Percentiles rank a stretch among this genome's conserved stretches.
Conservation (phyloP, 345 rosid species). For the Brassica carinata region DNA sequence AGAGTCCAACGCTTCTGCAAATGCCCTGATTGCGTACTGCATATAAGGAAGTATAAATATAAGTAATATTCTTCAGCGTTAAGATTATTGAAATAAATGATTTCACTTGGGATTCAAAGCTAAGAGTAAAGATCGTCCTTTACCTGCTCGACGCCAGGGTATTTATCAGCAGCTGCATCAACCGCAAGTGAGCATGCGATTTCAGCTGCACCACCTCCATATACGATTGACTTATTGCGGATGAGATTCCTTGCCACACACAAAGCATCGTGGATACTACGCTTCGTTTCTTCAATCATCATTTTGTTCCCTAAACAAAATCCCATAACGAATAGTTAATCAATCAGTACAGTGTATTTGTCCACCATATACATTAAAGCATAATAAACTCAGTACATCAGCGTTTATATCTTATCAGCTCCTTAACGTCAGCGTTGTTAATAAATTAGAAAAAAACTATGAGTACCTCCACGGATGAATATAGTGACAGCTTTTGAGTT, state of each 20-base stretch:
- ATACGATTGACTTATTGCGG: slow-evolving; percentile 84
- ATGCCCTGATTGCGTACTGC: slow-evolving; percentile 93
- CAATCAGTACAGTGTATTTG: neutral
- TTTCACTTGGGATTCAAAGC: neutral
- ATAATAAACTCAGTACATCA: neutral
- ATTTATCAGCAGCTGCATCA: slow-evolving; percentile 82
- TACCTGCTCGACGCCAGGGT: slow-evolving; percentile 93
- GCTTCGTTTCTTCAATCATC: slow-evolving; percentile 98
- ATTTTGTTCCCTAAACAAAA: slow-evolving; percentile 71
- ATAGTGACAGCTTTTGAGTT: slow-evolving; percentile 67
- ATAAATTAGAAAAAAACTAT: neutral
- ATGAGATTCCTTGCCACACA: slow-evolving; percentile 94
- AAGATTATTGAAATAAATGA: neutral
- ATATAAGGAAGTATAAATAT: neutral
- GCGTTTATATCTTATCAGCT: neutral
- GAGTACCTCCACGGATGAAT: slow-evolving; percentile 91
- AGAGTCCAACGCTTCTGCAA: slow-evolving; percentile 88
- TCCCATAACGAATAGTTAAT: neutral
- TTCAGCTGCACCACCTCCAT: slow-evolving; percentile 96
- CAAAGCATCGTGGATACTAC: slow-evolving; percentile 88
- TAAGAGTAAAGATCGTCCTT: neutral
- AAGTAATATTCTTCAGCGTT: neutral
- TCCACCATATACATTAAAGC: neutral
- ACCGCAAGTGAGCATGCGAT: slow-evolving; percentile 88
- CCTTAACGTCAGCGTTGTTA: neutral